phyloP scores from a whole-genome alignment of 352 stramenopile species.

The Peronospora belbahrii region DNA sequence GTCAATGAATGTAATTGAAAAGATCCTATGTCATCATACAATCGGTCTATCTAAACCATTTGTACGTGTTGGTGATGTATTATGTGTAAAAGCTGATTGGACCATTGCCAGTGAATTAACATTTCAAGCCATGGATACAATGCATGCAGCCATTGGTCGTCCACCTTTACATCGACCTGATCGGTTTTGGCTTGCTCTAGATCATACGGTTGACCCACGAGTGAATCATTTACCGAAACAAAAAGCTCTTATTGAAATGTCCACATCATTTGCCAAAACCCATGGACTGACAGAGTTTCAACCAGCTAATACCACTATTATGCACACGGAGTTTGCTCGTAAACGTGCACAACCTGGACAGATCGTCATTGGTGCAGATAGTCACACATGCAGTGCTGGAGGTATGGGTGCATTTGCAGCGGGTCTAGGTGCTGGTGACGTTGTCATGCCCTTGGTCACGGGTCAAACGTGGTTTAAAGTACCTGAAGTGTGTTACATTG shows the following conservation, averaged over 20 bases:
- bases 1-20: slow-evolving; percentile 84
- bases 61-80: slow-evolving; percentile 55
- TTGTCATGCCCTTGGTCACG: slow-evolving; percentile 81
- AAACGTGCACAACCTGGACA: slow-evolving; percentile 76
- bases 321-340: slow-evolving; percentile 85
- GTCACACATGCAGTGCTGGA: slow-evolving; percentile 69
- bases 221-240: slow-evolving; percentile 77
- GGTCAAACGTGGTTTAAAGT: slow-evolving; percentile 86
- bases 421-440: slow-evolving; percentile 63
- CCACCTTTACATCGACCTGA: slow-evolving; percentile 39
- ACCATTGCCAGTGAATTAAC: slow-evolving; percentile 69
- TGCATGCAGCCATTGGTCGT: background rate
- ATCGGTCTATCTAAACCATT: slow-evolving; percentile 26
- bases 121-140: slow-evolving; percentile 70
- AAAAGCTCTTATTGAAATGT: slow-evolving; percentile 86
- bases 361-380: slow-evolving; percentile 79
- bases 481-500: slow-evolving; percentile 76
- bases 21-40: slow-evolving; percentile 52
- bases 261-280: slow-evolving; percentile 72
- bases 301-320: slow-evolving; percentile 77
- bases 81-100: slow-evolving; percentile 67
- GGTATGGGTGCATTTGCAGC: slow-evolving; percentile 76
- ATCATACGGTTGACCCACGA: slow-evolving; percentile 79
- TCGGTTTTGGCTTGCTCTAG: slow-evolving; percentile 81
- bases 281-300: slow-evolving; percentile 73